phyloP scores from a whole-genome alignment of 2,329 filamentous ascomycete genomes.

The Calycina marina region DNA sequence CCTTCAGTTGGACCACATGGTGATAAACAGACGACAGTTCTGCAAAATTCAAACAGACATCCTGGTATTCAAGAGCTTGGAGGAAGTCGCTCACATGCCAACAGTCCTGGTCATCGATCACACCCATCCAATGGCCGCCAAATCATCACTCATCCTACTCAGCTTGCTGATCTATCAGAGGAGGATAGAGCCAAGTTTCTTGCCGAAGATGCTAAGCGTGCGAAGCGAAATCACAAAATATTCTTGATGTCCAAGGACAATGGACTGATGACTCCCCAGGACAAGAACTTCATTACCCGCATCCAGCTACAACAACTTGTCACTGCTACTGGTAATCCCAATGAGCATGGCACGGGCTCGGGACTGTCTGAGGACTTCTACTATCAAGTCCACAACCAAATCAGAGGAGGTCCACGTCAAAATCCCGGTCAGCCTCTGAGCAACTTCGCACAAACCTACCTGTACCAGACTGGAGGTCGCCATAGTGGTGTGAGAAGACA shows the following conservation, averaged over 20 bases:
- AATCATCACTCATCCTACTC: slow-evolving; percentile 55
- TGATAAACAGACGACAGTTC: slow-evolving; percentile 47
- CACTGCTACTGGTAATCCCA: slow-evolving; percentile 75
- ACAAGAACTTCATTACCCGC: slow-evolving; percentile 98
- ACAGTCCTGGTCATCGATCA: slow-evolving; percentile 19
- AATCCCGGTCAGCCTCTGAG: slow-evolving; percentile 86
- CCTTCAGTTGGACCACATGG: slow-evolving; percentile 22
- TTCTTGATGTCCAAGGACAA: slow-evolving; percentile 87
- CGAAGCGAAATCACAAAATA: slow-evolving; percentile 97
- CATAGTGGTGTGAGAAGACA: slow-evolving; percentile 62
- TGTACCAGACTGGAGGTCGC: slow-evolving; percentile 85
- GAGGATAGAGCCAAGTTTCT: slow-evolving; percentile 74
- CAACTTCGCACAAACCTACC: slow-evolving; percentile 94
- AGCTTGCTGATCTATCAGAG: slow-evolving; percentile 64
- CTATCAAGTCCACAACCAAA: slow-evolving; percentile 93
- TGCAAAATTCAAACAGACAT: slow-evolving; percentile 64
- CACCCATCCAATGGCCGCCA: slow-evolving; percentile 26
- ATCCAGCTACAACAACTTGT: slow-evolving; percentile 96
- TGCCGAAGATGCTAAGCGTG: slow-evolving; percentile 82
- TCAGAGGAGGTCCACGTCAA: slow-evolving; percentile 76
- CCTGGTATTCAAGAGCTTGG: slow-evolving; percentile 31
- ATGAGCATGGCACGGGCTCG: slow-evolving; percentile 65
- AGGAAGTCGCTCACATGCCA: slow-evolving; percentile 24
- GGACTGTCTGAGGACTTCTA: slow-evolving; percentile 90
- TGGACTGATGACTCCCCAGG: slow-evolving; percentile 94